Evolutionary conservation across 306 rosid genomes (phyloP).

Genomic region (Dryas alaskensis): DNA sequence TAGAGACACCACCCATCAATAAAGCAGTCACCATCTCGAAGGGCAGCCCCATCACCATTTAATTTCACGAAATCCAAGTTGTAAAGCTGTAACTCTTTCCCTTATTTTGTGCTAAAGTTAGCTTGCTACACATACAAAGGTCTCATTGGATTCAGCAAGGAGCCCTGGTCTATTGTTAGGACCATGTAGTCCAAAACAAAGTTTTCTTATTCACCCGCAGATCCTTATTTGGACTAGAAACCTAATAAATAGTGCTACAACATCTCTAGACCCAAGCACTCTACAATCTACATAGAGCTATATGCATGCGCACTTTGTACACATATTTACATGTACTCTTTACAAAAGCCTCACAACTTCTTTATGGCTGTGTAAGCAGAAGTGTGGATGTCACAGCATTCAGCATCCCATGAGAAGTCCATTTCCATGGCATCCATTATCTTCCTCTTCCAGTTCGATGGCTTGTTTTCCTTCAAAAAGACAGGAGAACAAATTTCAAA

Average conservation of each 20-base stretch:
- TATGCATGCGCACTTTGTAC: not conserved
- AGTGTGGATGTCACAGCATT: conserved; percentile 67
- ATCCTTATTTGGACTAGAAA: not conserved
- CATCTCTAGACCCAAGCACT: not conserved
- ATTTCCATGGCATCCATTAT: conserved; percentile 64
- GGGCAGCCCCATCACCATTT: too few species aligned
- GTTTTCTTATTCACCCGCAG: not conserved
- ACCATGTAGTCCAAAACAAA: not conserved
- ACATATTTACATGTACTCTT: conserved; percentile 4
- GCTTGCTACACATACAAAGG: not conserved
- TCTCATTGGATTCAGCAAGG: not conserved
- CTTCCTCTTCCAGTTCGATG: conserved; percentile 55
- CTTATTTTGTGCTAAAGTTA: not conserved
- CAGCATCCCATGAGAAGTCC: conserved; percentile 92
- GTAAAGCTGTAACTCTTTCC: not conserved
- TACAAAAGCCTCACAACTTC: conserved; percentile 37
- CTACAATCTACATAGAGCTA: not conserved
- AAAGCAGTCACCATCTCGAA: too few species aligned
- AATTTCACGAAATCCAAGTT: not conserved
- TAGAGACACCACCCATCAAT: too few species aligned
- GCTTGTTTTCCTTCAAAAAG: conserved; percentile 48
- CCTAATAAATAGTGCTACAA: not conserved
- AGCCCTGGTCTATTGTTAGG: not conserved
- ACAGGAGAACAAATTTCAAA: conserved; percentile 17
- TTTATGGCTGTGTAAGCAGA: conserved; percentile 62